Conservation (phyloP, 305 asterid species). For the Ilex paraguariensis region DNA sequence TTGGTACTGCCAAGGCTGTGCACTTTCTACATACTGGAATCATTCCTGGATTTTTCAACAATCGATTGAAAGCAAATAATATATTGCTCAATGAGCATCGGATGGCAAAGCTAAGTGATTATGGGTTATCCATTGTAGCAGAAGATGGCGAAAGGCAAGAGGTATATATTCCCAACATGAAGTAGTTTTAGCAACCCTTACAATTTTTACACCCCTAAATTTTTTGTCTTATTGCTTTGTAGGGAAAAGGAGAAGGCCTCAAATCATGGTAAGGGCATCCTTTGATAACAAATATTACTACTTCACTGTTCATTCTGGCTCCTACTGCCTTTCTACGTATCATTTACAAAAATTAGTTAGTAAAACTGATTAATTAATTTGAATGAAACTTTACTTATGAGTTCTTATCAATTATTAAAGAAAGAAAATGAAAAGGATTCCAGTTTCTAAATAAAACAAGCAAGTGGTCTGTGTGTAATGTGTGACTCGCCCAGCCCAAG, state of each 20-base stretch:
- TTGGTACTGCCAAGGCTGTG: conserved; percentile 65
- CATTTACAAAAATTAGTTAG: neutral
- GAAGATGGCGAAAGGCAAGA: conserved; percentile 40
- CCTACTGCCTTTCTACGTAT: too few relatives aligned
- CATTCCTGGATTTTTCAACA: conserved; percentile 60
- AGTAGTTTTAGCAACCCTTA: neutral
- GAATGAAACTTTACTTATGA: too few relatives aligned
- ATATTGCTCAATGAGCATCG: conserved; percentile 50
- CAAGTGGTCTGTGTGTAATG: too few relatives aligned
- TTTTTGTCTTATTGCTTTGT: conserved; percentile 9
- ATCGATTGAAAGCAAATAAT: conserved; percentile 50
- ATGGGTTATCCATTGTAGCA: conserved; percentile 55
- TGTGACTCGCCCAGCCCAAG: too few relatives aligned
- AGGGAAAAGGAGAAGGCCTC: conserved; percentile 35
- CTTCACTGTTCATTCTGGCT: too few relatives aligned
- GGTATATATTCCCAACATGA: conserved; percentile 20
- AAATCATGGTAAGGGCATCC: conserved; percentile 36
- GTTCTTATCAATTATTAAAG: neutral
- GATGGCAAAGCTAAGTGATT: conserved; percentile 63
- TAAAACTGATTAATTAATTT: neutral
- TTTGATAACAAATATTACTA: conserved; percentile 1
- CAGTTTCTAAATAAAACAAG: too few relatives aligned
- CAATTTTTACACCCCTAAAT: too few relatives aligned
- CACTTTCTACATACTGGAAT: conserved; percentile 75
- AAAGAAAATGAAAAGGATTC: too few relatives aligned